phyloP scores from a whole-genome alignment of 345 rosid genomes.

The Microthlaspi erraticum region DNA sequence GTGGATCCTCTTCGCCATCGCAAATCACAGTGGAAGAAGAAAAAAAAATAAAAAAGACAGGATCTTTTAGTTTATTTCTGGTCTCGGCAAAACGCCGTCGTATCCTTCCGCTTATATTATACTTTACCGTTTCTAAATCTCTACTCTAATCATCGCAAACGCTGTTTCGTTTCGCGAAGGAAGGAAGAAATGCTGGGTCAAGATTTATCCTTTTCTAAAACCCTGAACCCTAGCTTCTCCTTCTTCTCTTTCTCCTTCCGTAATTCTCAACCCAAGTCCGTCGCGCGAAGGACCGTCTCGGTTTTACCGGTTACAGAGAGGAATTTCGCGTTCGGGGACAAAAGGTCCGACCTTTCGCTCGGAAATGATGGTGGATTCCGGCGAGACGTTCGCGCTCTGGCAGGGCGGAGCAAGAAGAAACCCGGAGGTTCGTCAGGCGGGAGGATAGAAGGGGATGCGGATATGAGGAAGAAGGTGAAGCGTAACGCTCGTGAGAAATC shows the following conservation, averaged over 20 bases:
- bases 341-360: slow-evolving; percentile 37
- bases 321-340: slow-evolving; percentile 21
- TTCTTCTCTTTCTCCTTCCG: slow-evolving; percentile 33
- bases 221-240: slow-evolving; percentile 64
- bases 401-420: slow-evolving; percentile 91
- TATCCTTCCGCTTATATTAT: not conserved
- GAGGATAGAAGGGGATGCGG: slow-evolving; percentile 61
- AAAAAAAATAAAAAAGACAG: not conserved
- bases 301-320: slow-evolving; percentile 24
- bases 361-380: slow-evolving; percentile 36
- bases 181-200: slow-evolving; percentile 49
- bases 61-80: not conserved
- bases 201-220: slow-evolving; percentile 67
- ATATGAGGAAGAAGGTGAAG: slow-evolving; percentile 54
- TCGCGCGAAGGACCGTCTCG: slow-evolving; percentile 30
- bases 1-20: slow-evolving; percentile 72
- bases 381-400: slow-evolving; percentile 63
- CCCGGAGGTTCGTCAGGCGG: slow-evolving; percentile 64
- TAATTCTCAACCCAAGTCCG: slow-evolving; percentile 37
- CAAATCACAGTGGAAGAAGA: not conserved
- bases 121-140: not conserved
- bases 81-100: slow-evolving; percentile 26
- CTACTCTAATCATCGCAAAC: not conserved
- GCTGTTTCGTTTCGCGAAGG: slow-evolving; percentile 1
- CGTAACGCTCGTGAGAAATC: slow-evolving; percentile 53